Evolutionary conservation across 176 grass and related monocot genomes (phyloP).

Genomic region (Hsuehochloa calcarea): DNA sequence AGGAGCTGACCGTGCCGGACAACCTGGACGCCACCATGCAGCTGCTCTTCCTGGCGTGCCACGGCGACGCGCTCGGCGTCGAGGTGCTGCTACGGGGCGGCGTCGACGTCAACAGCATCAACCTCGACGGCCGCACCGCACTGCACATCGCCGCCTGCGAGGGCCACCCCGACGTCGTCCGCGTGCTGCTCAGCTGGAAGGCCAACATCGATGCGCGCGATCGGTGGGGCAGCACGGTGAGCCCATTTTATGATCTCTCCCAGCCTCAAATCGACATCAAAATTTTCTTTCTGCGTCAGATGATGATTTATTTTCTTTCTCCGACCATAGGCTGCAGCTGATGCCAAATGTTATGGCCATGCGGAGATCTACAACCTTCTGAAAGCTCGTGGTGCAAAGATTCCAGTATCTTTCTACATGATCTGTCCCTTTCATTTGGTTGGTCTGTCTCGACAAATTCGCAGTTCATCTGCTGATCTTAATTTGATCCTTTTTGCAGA

Average conservation of each 20-base stretch:
- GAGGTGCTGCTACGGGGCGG: conserved; percentile 57
- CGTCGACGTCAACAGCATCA: conserved; percentile 96
- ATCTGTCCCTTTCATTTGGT: neutral
- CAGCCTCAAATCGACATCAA: neutral
- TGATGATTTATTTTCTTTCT: neutral
- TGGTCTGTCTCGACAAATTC: neutral
- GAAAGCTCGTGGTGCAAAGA: conserved; percentile 76
- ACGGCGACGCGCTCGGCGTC: conserved; percentile 63
- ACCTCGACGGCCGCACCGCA: conserved; percentile 92
- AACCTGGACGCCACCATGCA: conserved; percentile 92
- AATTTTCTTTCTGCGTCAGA: neutral
- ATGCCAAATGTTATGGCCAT: conserved; percentile 86
- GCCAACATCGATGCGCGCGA: conserved; percentile 91
- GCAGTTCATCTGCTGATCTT: neutral
- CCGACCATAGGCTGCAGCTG: conserved; percentile 58
- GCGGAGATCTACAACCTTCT: conserved; percentile 67
- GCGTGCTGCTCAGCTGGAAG: conserved; percentile 72
- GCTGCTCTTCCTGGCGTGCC: conserved; percentile 87
- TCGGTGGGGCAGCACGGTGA: conserved; percentile 97
- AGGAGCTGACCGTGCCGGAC: conserved; percentile 70
- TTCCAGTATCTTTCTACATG: conserved; percentile 48
- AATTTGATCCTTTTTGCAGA: conserved; percentile 38
- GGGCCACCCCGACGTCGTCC: conserved; percentile 64
- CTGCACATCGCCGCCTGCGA: conserved; percentile 90
- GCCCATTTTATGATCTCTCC: neutral